Evolutionary conservation across 768 basidiomycete species (phyloP).

Genomic region (Rhodotorula sphaerocarpa): DNA sequence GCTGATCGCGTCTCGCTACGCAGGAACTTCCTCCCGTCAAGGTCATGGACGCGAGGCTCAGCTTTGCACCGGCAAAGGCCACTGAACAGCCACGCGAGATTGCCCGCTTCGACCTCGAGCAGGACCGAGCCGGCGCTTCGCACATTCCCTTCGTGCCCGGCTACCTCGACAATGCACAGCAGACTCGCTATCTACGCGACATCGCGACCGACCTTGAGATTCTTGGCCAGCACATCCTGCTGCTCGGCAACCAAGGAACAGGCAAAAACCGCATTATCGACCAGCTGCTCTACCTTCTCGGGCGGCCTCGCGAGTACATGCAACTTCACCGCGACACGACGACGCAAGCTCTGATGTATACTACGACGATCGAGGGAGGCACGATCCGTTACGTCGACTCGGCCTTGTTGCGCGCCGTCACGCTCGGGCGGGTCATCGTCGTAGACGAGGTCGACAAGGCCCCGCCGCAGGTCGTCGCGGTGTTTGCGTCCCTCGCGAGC

Average conservation of each 20-base stretch:
- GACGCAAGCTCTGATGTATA: slow-evolving; percentile 3
- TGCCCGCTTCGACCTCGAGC: slow-evolving; percentile 1
- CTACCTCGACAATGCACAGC: slow-evolving; percentile 30
- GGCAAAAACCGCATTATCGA: slow-evolving; percentile 33
- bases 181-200: slow-evolving; percentile 19
- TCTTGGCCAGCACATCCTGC: slow-evolving; percentile 21
- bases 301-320: slow-evolving; percentile 24
- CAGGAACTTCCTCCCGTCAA: slow-evolving; percentile 16
- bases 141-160: slow-evolving; percentile 15
- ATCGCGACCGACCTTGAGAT: slow-evolving; percentile 24
- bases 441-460: slow-evolving; percentile 35
- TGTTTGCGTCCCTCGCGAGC: slow-evolving; percentile 18
- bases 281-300: slow-evolving; percentile 22
- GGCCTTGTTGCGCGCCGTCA: slow-evolving; percentile 22
- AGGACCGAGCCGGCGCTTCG: slow-evolving; percentile 14
- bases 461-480: slow-evolving; percentile 14
- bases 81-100: background rate
- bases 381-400: slow-evolving; percentile 5
- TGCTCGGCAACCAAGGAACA: slow-evolving; percentile 28
- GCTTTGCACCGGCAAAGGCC: background rate
- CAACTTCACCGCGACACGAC: slow-evolving; percentile 30
- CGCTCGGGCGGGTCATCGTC: slow-evolving; percentile 19
- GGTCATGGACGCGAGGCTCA: background rate
- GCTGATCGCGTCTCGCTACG: background rate
- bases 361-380: slow-evolving; percentile 13